These are phyloP conservation scores for Colletotrichum scovillei DNA, from an alignment of 2,329 filamentous ascomycete genomes.

Conservation along the genomic window DNA sequence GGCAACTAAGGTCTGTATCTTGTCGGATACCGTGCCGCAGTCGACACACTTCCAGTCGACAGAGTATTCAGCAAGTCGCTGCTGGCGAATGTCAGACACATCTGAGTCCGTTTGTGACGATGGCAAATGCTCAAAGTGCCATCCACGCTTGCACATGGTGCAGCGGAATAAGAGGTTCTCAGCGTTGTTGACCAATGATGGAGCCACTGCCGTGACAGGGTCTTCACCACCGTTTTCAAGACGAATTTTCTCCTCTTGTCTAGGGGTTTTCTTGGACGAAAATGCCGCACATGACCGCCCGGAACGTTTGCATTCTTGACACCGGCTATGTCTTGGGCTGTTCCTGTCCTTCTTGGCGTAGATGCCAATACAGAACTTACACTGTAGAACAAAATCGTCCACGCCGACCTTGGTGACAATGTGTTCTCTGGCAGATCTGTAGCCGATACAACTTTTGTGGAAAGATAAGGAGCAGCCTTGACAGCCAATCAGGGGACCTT, in stretches of 20 bases:
- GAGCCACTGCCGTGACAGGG: slow-evolving; percentile 74
- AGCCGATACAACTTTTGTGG: slow-evolving; percentile 85
- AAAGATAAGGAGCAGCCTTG: slow-evolving; percentile 90
- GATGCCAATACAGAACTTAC: slow-evolving; percentile 81
- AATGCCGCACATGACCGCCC: slow-evolving; percentile 82
- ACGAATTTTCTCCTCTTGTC: slow-evolving; percentile 86
- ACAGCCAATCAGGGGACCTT: slow-evolving; percentile 83
- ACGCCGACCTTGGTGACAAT: slow-evolving; percentile 85
- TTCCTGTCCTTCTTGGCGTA: slow-evolving; percentile 74
- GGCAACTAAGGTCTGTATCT: slow-evolving; percentile 83
- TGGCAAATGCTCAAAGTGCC: slow-evolving; percentile 84
- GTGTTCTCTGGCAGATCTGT: slow-evolving; percentile 81
- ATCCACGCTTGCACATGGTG: slow-evolving; percentile 78
- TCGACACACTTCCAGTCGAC: slow-evolving; percentile 83
- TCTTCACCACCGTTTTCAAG: slow-evolving; percentile 83
- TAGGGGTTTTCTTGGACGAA: slow-evolving; percentile 75
- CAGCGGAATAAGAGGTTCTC: slow-evolving; percentile 88
- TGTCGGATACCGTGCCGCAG: slow-evolving; percentile 73
- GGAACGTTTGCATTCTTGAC: slow-evolving; percentile 74
- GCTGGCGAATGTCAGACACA: slow-evolving; percentile 59
- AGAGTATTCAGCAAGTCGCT: slow-evolving; percentile 78
- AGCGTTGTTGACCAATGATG: slow-evolving; percentile 77
- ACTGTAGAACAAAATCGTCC: slow-evolving; percentile 87
- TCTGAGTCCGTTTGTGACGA: slow-evolving; percentile 30
- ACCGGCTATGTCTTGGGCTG: slow-evolving; percentile 78